A percentile compares a stretch with the other conserved stretches of the same genome.
Evolutionary conservation across 106 monocot species (phyloP).

Genomic region (Agapanthus africanus): DNA sequence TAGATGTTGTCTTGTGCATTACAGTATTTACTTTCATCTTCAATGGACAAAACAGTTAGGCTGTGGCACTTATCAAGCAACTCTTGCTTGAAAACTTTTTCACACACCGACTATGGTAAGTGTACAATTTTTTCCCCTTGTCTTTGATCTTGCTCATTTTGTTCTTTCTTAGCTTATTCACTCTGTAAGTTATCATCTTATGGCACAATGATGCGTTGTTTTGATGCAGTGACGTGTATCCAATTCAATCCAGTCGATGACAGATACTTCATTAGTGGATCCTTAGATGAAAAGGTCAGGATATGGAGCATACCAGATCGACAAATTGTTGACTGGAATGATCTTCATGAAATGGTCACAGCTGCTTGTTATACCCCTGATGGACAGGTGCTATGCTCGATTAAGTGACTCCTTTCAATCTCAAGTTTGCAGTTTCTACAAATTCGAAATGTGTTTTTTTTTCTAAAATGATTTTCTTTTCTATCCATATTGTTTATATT

Average conservation of each 20-base stretch:
- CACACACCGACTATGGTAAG: constrained; percentile 82
- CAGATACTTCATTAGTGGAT: constrained; percentile 91
- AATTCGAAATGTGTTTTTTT: neutral
- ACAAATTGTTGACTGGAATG: constrained; percentile 92
- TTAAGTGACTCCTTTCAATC: neutral
- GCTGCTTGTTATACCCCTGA: constrained; percentile 95
- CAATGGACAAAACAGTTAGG: constrained; percentile 93
- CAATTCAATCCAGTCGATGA: constrained; percentile 98
- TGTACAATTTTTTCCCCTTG: neutral
- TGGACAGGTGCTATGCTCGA: constrained; percentile 62
- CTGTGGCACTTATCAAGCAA: constrained; percentile 84
- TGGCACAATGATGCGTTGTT: constrained; percentile 1
- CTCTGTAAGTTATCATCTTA: neutral
- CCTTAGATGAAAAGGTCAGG: constrained; percentile 87
- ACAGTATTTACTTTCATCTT: constrained; percentile 84
- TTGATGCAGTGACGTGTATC: constrained; percentile 87
- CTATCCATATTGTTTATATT: neutral
- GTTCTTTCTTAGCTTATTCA: neutral
- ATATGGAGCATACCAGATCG: constrained; percentile 87
- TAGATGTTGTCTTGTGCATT: constrained; percentile 8
- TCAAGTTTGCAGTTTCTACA: neutral
- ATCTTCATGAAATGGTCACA: constrained; percentile 95
- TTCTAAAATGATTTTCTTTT: neutral
- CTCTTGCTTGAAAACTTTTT: constrained; percentile 74
- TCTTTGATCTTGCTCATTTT: neutral